These are phyloP conservation scores for Aspergillus sp. DNA, from an alignment of 2,329 filamentous ascomycete genomes.

Conservation along the genomic window DNA sequence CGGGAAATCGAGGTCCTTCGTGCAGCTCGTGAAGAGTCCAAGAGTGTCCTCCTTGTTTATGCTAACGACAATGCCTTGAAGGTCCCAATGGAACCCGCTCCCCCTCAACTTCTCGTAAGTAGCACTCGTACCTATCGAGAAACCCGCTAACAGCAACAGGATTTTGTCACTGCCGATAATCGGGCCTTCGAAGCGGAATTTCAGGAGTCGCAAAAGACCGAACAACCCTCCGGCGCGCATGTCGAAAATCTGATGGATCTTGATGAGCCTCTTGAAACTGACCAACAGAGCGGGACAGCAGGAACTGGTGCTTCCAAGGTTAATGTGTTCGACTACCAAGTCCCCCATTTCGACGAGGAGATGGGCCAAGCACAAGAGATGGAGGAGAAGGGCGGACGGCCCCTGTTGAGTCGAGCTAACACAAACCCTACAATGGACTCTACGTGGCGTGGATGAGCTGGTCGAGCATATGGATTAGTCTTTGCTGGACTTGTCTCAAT, in stretches of 20 bases:
- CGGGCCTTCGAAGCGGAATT: slow-evolving; percentile 39
- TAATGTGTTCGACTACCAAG: slow-evolving; percentile 41
- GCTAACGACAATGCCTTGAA: slow-evolving; percentile 51
- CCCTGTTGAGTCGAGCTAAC: slow-evolving; percentile 21
- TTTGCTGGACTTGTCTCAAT: no score
- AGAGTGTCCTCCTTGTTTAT: slow-evolving; percentile 58
- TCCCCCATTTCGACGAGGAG: slow-evolving; percentile 36
- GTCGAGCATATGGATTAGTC: no score
- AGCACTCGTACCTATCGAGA: background rate
- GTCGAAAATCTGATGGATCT: background rate
- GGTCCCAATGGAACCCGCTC: slow-evolving; percentile 30
- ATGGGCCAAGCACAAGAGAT: slow-evolving; percentile 35
- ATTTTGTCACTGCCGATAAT: slow-evolving; percentile 54
- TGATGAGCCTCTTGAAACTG: background rate
- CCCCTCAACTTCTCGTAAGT: slow-evolving; percentile 38
- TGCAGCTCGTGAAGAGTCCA: slow-evolving; percentile 53
- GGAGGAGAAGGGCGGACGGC: slow-evolving; percentile 33
- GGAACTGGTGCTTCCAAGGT: slow-evolving; percentile 18
- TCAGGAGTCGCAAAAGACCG: slow-evolving; percentile 20
- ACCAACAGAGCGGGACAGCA: slow-evolving; percentile 5
- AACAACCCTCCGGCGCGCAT: slow-evolving; percentile 4
- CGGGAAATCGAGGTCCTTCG: slow-evolving; percentile 55
- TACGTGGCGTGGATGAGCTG: no score
- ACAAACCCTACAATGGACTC: slow-evolving; percentile 10
- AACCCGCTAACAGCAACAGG: slow-evolving; percentile 19